Evolutionary conservation across 164 flowering plant genomes (phyloP), one percentile per base, ranked within the genome.

Genomic region (Akebia trifoliata): DNA sequence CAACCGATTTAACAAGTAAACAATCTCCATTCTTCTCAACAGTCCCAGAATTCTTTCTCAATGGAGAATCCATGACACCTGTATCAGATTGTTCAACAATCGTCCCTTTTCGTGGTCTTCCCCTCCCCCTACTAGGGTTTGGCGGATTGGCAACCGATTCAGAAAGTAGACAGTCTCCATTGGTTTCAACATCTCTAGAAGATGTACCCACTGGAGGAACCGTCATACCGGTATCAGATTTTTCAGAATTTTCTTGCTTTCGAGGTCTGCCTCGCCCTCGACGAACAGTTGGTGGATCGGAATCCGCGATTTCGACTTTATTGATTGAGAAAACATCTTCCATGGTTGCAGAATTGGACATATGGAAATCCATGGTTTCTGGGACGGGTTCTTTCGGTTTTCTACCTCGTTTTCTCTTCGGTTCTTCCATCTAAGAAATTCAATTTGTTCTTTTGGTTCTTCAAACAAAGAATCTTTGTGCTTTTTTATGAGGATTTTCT

Each of bases 51-150:
- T 18, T 18, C 30, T 50, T 50, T 24, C 70, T 47, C 25, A 38
- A 25, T 6, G 54, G n/a, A 15, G 50, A 42, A 17, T 45, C 39
- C 3, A 25, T 31, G 35, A 10, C 20, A 18, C 36, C 47, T 21
- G 6, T 21, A 53, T 37, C 55, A 1, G 60, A n/a, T n/a, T n/a
- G n/a, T n/a, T n/a, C n/a, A n/a, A n/a, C n/a, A n/a, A 2, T 25
- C 14, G 53, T 25, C 62, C 58, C 21, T 63, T 78, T 82, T 40
- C 57, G 69, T 28, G 81, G 78, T 18, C 85, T 69, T 46, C 90
- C 83, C 22, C 81, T 70, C 62, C 78, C 59, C 8, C 20, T 38
- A n/a, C 43, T 50, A 22, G 59, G 21, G 14, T n/a, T n/a, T n/a
- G n/a, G n/a, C n/a, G n/a, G n/a, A n/a, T n/a, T n/a, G n/a, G n/a